Percentiles rank a stretch among this genome's conserved stretches.
Evolutionary conservation across 352 stramenopile species (phyloP).

Genomic region (Phytophthora tubulina): DNA sequence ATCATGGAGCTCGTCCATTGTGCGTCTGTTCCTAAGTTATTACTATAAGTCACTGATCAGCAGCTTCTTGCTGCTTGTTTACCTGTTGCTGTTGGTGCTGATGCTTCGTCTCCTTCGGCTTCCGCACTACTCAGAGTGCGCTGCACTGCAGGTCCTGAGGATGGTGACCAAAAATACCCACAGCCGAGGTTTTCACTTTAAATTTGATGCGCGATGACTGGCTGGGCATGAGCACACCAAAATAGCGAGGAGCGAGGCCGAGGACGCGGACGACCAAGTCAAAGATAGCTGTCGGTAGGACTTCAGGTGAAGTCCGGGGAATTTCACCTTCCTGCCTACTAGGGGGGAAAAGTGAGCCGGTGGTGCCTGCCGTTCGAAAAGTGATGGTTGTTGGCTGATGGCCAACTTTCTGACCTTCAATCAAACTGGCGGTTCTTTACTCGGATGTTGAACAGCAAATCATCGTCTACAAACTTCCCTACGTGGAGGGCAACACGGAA

Average conservation of each 20-base stretch:
- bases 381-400: conserved; percentile 13
- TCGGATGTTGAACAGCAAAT: conserved; percentile 25
- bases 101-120: conserved; percentile 3
- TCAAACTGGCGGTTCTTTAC: conserved; percentile 21
- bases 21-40: not conserved
- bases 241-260: conserved; percentile 27
- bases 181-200: conserved; percentile 18
- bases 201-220: conserved; percentile 9
- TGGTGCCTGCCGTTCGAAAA: conserved; percentile 23
- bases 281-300: conserved; percentile 22
- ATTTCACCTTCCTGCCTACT: no score
- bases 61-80: not conserved
- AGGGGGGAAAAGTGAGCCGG: not conserved
- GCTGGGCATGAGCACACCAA: conserved; percentile 13
- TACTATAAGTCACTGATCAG: not conserved
- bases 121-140: conserved; percentile 18
- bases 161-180: conserved; percentile 15
- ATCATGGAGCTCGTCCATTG: conserved; percentile 91
- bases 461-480: not conserved
- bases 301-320: no score
- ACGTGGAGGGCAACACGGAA: not conserved
- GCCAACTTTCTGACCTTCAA: conserved; percentile 10
- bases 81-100: not conserved
- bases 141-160: not conserved
- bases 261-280: conserved; percentile 2